These are phyloP conservation scores for Tylopilus sp. DNA, from an alignment of 1,284 basidiomycete genomes.

Conservation along the genomic window DNA sequence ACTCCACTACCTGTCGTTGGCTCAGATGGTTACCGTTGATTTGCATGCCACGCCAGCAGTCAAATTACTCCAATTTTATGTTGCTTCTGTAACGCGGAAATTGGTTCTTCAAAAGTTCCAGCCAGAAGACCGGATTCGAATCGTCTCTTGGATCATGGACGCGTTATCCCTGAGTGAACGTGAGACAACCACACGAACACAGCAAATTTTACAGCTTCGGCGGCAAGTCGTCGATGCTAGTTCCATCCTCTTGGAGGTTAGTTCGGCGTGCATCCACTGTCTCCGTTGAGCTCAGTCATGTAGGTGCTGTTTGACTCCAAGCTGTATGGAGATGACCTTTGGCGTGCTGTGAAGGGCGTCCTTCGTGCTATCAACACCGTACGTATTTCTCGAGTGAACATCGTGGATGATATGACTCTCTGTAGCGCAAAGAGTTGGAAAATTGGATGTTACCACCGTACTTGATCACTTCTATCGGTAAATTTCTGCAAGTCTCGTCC, in stretches of 20 bases:
- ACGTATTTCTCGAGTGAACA: slow-evolving; percentile 24
- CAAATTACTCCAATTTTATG: slow-evolving; percentile 52
- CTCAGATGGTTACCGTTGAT: slow-evolving; percentile 43
- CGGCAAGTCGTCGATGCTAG: slow-evolving; percentile 47
- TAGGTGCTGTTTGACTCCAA: slow-evolving; percentile 38
- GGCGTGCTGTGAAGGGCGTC: slow-evolving; percentile 39
- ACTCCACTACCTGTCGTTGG: slow-evolving; percentile 47
- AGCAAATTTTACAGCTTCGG: slow-evolving; percentile 32
- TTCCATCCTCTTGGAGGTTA: slow-evolving; percentile 48
- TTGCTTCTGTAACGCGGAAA: slow-evolving; percentile 44
- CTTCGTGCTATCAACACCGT: slow-evolving; percentile 44
- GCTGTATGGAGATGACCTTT: slow-evolving; percentile 32
- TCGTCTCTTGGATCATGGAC: slow-evolving; percentile 44
- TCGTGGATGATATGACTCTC: slow-evolving; percentile 16
- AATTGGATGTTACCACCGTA: slow-evolving; percentile 46
- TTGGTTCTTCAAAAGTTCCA: slow-evolving; percentile 44
- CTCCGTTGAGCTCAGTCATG: slow-evolving; percentile 4
- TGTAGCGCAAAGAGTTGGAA: slow-evolving; percentile 43
- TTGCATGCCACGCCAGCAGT: slow-evolving; percentile 41
- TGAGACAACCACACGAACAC: slow-evolving; percentile 17
- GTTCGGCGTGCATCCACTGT: slow-evolving; percentile 7
- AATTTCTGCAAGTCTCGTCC: slow-evolving; percentile 35
- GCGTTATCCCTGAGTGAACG: slow-evolving; percentile 34
- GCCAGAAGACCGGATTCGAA: slow-evolving; percentile 40
- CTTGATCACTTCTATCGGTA: slow-evolving; percentile 40